Evolutionary conservation across 768 basidiomycete species (phyloP).

Genomic region (Lentinula lateritia): DNA sequence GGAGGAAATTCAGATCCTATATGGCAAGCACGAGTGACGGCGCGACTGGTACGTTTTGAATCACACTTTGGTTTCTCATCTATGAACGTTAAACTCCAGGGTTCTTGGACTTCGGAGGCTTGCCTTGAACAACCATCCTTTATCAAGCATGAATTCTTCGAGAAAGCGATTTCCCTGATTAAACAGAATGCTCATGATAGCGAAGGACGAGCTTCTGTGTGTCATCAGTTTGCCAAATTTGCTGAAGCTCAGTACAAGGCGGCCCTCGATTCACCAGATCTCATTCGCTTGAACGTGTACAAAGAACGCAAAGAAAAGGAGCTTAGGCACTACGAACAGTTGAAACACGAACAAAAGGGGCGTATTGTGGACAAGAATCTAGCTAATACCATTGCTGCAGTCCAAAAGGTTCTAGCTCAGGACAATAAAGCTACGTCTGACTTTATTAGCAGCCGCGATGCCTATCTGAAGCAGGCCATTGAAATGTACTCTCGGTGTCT

Average conservation of each 20-base stretch:
- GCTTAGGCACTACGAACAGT: slow-evolving; percentile 40
- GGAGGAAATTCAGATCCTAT: slow-evolving; percentile 7
- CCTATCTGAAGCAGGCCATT: slow-evolving; percentile 71
- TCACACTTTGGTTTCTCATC: background rate
- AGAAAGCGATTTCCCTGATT: slow-evolving; percentile 42
- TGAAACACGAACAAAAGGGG: slow-evolving; percentile 24
- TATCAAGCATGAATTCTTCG: slow-evolving; percentile 69
- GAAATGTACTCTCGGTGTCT: slow-evolving; percentile 84
- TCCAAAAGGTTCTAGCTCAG: slow-evolving; percentile 43
- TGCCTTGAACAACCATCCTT: slow-evolving; percentile 72
- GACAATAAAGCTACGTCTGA: slow-evolving; percentile 44
- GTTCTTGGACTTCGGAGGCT: slow-evolving; percentile 86
- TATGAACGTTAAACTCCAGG: slow-evolving; percentile 38
- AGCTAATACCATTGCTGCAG: slow-evolving; percentile 31
- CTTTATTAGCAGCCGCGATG: slow-evolving; percentile 38
- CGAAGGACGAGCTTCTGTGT: slow-evolving; percentile 51
- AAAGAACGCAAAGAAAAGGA: slow-evolving; percentile 68
- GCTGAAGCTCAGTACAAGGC: slow-evolving; percentile 83
- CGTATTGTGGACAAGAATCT: slow-evolving; percentile 19
- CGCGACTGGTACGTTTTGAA: slow-evolving; percentile 53
- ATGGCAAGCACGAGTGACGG: slow-evolving; percentile 12
- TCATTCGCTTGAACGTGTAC: slow-evolving; percentile 63
- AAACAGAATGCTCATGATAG: slow-evolving; percentile 15
- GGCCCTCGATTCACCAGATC: slow-evolving; percentile 64
- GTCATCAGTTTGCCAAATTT: slow-evolving; percentile 81